Percentiles rank a stretch among this genome's conserved stretches.
phyloP scores from a whole-genome alignment of 257 asterid species.

The Nicotiana undulata region DNA sequence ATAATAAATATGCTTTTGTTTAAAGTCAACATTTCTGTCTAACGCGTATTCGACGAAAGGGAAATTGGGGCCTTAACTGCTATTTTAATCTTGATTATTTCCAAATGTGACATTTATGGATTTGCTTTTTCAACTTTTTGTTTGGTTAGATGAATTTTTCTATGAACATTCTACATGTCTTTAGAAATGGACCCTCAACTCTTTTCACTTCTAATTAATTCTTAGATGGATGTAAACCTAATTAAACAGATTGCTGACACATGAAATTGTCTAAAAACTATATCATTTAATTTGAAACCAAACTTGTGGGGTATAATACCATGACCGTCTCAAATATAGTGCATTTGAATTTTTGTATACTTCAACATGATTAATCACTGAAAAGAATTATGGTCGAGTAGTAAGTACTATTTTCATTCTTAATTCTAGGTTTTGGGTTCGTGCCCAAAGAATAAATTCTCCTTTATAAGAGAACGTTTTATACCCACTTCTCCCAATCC shows the following conservation, averaged over 20 bases:
- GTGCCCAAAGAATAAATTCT: no score
- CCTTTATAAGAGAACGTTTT: accelerated
- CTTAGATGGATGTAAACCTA: no score
- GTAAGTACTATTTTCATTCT: no score
- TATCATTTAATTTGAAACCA: not conserved
- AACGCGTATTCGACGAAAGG: conserved; percentile 4
- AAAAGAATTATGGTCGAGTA: no score
- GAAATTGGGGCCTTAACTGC: not conserved
- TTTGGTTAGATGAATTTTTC: conserved; percentile 1
- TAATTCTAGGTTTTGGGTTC: no score
- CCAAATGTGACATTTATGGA: not conserved
- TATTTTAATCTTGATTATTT: not conserved
- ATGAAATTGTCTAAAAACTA: not conserved
- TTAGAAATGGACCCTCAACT: not conserved
- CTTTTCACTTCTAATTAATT: not conserved
- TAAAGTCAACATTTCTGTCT: not conserved
- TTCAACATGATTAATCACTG: not conserved
- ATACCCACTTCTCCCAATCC: accelerated
- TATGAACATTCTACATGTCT: conserved; percentile 1
- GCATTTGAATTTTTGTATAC: not conserved
- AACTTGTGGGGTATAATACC: not conserved
- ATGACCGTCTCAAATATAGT: not conserved
- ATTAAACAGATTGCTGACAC: not conserved
- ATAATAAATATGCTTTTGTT: not conserved
- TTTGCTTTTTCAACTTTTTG: not conserved